Base-by-base conservation (phyloP, 2,329 filamentous ascomycete genomes). In the Alternaria rosae region DNA sequence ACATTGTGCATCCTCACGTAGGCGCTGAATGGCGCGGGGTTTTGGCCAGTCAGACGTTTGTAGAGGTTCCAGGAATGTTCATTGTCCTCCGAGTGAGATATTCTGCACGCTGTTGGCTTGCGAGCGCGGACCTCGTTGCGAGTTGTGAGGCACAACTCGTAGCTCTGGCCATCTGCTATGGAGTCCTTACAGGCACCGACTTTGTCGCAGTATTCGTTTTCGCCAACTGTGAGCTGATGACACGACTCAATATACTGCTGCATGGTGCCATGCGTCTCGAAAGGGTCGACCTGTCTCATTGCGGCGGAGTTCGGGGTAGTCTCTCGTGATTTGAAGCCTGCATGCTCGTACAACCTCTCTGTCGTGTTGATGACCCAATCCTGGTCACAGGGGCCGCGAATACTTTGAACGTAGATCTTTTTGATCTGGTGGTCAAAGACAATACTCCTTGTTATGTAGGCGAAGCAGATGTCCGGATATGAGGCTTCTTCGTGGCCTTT, bases 21-120 rank as follows among this genome's bases (percentile, higher is more conserved):
- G 0, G 92, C 93, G 23, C 92, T 91, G 80, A 97, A 97, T 0
- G 93, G 92, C 0, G 93, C 92, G 0, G 93, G 92, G 62, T 97
- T 95, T 47, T 87, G 85, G 5, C 82, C 81, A 32, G 91, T 88
- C 2, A 97, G 85, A 2, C 86, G 84, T 45, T 87, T 87, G 81
- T 94, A 97, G 26, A 96, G 83, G 6, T 85, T 79, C 92, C 92
- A 96, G 68, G 66, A 81, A 12, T 76, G 70, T 30, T 71, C 70
- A 61, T 68, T 79, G 74, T 48, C 68, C 42, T 75, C 66, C 65
- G 76, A 42, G 68, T 81, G 20, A 76, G 69, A 72, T 4, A 71
- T 68, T 21, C 62, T 66, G 57, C 73, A 73, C 20, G 67, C 62
- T 7, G 62, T 59, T 23, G 75, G 70, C 28, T 61, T 67, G 12